These are phyloP conservation scores for Adansonia madagascariensis DNA, from an alignment of 441 rosid genomes.

Conservation along the genomic window DNA sequence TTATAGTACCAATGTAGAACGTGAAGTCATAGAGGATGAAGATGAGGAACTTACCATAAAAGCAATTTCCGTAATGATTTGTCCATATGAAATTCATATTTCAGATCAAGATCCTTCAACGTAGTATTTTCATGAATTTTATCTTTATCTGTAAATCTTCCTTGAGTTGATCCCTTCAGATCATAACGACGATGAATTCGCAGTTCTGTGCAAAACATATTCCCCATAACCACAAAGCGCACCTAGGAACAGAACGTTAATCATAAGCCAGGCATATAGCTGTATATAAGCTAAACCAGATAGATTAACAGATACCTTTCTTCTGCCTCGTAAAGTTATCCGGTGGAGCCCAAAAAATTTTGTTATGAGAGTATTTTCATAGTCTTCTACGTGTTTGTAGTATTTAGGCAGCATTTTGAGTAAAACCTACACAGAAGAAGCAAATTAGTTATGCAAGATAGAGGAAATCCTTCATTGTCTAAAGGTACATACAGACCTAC, in stretches of 20 bases:
- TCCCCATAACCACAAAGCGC: conserved; percentile 98
- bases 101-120: conserved; percentile 85
- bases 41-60: conserved; percentile 59
- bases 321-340: conserved; percentile 72
- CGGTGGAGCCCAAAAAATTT: conserved; percentile 92
- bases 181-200: conserved; percentile 90
- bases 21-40: not conserved
- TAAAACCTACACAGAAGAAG: conserved; percentile 56
- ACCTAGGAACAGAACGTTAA: conserved; percentile 53
- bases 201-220: conserved; percentile 97
- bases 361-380: conserved; percentile 94
- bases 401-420: conserved; percentile 86
- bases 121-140: conserved; percentile 75
- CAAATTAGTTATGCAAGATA: not conserved
- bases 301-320: conserved; percentile 56
- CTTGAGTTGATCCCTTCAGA: conserved; percentile 87
- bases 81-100: conserved; percentile 89
- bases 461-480: not conserved
- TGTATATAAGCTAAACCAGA: conserved; percentile 18
- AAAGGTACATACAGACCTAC: not conserved
- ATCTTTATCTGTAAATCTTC: conserved; percentile 72
- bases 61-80: conserved; percentile 74
- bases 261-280: conserved; percentile 20
- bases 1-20: not conserved
- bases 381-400: conserved; percentile 65